Percentiles rank a stretch among this genome's conserved stretches.
These are phyloP conservation scores for Pestalotiopsis sp. DNA, from an alignment of 2,329 filamentous ascomycete species.

Conservation along the genomic window DNA sequence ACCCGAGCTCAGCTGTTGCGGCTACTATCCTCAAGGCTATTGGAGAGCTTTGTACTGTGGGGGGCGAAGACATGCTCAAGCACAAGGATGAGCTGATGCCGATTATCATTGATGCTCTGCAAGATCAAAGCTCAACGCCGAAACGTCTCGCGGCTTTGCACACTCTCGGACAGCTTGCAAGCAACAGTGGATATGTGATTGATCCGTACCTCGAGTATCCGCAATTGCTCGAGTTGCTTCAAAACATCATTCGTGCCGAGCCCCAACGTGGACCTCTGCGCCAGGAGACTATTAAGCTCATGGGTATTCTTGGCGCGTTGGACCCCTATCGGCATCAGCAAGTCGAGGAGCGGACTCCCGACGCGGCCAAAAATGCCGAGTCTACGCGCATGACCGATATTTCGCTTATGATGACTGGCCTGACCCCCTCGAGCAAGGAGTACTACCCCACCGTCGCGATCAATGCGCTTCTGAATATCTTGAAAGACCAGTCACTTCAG, in stretches of 20 bases:
- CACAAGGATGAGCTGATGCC: conserved; percentile 95
- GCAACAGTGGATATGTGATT: conserved; percentile 97
- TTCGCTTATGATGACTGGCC: conserved; percentile 94
- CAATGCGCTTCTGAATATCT: conserved; percentile 87
- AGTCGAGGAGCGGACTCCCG: conserved; percentile 86
- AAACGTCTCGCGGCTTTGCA: conserved; percentile 92
- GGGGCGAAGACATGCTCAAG: conserved; percentile 88
- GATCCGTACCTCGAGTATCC: conserved; percentile 95
- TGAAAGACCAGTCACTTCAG: conserved; percentile 86
- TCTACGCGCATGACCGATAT: conserved; percentile 81
- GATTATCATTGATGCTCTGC: conserved; percentile 88
- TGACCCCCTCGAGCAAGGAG: conserved; percentile 95
- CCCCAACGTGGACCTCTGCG: conserved; percentile 79
- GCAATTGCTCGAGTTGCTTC: conserved; percentile 86
- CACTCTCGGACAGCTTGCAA: conserved; percentile 88
- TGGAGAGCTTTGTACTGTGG: conserved; percentile 90
- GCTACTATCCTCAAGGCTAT: conserved; percentile 95
- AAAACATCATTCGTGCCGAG: conserved; percentile 93
- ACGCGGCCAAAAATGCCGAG: conserved; percentile 70
- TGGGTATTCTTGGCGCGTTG: conserved; percentile 91
- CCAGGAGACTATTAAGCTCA: conserved; percentile 93
- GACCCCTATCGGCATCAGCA: conserved; percentile 97
- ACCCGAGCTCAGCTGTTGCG: conserved; percentile 83
- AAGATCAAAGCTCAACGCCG: conserved; percentile 87
- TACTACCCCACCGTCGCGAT: conserved; percentile 99